Base-by-base conservation (phyloP, 257 asterid species). In the Salvia hispanica region DNA sequence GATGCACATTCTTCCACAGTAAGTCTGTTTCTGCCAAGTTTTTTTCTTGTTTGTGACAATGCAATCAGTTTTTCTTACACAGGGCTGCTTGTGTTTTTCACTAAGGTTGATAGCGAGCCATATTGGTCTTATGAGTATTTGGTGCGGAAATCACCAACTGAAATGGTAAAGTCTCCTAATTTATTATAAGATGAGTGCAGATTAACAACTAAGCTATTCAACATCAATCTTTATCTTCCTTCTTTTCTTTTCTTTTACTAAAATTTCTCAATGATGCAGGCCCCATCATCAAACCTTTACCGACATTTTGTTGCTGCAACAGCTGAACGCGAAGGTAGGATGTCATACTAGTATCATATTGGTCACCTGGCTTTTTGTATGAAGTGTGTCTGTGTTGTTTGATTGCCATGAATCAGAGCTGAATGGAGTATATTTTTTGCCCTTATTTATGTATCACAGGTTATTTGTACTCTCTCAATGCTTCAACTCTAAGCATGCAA, bases 41-140 rank as follows among this genome's bases (percentile, higher is more conserved):
- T 5, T 50, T 13, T 14, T 52, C 59, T 13, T 44, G 28, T 55
- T 48, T 58, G 60, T 2, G 8, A 16, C 56, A 46, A 4, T 46
- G 48, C 66, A 48, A 39, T 62, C 65, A 33, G 12, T 33, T 80
- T 48, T 58, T 62, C 74, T 69, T 9, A 57, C 54, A 13, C 56
- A 47, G 14, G 67, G 39, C 69, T 51, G 36, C 39, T 45, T 67
- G 36, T 73, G 47, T 62, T 62, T 73, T 67, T 48, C 28, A 14
- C 53, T 61, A 53, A 93, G 99, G 81, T 94, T 83, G 96, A 94
- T 63, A 92, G 91, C 9, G 91, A 88, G 67, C 86, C 90, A 45
- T 94, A 94, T 71, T 94, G 99, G 99, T 88, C 84, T 59, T 91
- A 83, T 36, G 99, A 94, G 58, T 94, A 94, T 85, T 83, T 90